Evolutionary conservation across 306 rosid species (phyloP), one percentile per base, ranked within the genome.

Genomic region (Medicago arabica): DNA sequence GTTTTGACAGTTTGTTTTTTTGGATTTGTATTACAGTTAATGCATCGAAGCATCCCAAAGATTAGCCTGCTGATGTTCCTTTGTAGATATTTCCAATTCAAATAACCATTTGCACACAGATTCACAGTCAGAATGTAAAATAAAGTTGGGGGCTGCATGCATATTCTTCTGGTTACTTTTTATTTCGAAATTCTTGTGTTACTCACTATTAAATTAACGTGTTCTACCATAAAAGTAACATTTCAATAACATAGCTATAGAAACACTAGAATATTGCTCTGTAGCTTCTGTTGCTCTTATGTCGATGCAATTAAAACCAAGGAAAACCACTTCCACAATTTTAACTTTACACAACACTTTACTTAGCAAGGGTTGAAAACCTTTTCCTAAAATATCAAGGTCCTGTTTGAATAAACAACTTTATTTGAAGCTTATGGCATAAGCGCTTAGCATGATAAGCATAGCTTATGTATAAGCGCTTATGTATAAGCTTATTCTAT

Each of bases 11-110:
- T 67, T 44, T 83, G 19, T 50, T 38, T 70, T 44, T 41, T 66
- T 23, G 28, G 46, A 57, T 59, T n/a, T 49, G 16, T 16, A 8
- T 12, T 69, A 77, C 86, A 89, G 97, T 64, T 89, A 71, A 12
- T 87, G 78, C 50, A 87, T 66, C 89, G 73, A 84, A 79, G 55
- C 76, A 89, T 72, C 86, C 84, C 5, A 68, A 77, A 62, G 88
- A 86, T 68, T 91, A 89, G 63, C 90, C 92, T 70, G 84, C 90
- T 41, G 90, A 87, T 73, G 87, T 91, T 78, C 90, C 90, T 75
- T 58, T 80, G 83, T 90, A 90, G 71, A 83, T 65, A 54, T 66
- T 81, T 7, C 14, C 73, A 18, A 57, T 46, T 81, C 71, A 41
- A 73, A 67, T 54, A 67, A 57, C 49, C 28, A 77, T 58, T 21